Evolutionary conservation across 306 rosid genomes (phyloP).

Genomic region (Gillenia trifoliata): DNA sequence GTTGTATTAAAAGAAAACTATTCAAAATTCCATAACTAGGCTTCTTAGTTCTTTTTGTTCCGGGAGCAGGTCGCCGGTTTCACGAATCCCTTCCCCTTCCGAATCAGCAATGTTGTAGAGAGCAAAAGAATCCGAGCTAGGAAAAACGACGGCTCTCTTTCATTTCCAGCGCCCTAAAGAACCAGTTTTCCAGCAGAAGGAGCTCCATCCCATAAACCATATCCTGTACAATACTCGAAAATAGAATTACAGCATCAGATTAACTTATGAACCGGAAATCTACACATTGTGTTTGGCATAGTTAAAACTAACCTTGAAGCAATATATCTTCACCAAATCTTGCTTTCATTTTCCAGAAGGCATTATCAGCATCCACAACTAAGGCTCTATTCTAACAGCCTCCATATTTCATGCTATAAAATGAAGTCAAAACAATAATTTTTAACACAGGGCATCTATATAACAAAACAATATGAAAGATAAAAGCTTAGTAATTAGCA

Average conservation of each 20-base stretch:
- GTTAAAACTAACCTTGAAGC: slow-evolving; percentile 38
- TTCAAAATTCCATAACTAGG: background rate
- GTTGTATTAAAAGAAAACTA: background rate
- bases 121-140: background rate
- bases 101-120: background rate
- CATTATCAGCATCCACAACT: slow-evolving; percentile 31
- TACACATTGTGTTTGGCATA: background rate
- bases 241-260: background rate
- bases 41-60: too few relatives aligned
- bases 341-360: slow-evolving; percentile 34
- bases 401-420: slow-evolving; percentile 26
- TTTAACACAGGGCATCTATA: background rate
- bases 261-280: background rate
- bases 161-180: slow-evolving; percentile 26
- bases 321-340: slow-evolving; percentile 22
- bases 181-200: slow-evolving; percentile 30
- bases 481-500: background rate
- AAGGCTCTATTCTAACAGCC: slow-evolving; percentile 36
- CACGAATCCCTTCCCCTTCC: background rate
- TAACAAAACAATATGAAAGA: background rate
- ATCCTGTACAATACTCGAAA: slow-evolving; percentile 21
- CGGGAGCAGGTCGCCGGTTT: background rate
- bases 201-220: slow-evolving; percentile 23
- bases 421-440: background rate
- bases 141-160: slow-evolving; percentile 23